Conservation (phyloP, 2,329 filamentous ascomycete species). For the Cercospora citrullina region DNA sequence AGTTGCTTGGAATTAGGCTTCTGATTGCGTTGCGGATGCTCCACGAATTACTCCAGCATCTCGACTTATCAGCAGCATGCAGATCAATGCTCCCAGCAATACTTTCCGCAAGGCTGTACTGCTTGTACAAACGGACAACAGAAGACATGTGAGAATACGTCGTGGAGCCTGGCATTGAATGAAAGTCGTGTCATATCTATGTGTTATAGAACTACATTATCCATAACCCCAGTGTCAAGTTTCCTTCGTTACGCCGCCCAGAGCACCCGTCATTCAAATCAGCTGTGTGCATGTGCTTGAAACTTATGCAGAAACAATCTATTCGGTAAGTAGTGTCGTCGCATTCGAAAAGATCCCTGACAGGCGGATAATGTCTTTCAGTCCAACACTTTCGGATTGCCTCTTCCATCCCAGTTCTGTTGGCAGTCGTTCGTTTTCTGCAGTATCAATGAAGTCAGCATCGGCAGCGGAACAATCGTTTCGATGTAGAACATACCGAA, state of each 20-base stretch:
- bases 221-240: too few relatives aligned
- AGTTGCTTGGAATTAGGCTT: not conserved
- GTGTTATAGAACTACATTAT: too few relatives aligned
- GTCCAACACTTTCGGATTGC: conserved; percentile 24
- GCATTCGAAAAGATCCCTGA: conserved; percentile 20
- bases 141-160: not conserved
- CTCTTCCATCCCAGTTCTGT: conserved; percentile 45
- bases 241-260: too few relatives aligned
- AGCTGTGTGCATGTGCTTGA: not conserved
- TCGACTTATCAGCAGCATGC: too few relatives aligned
- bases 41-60: too few relatives aligned
- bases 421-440: conserved; percentile 49
- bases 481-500: conserved; percentile 41
- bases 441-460: not conserved
- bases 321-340: conserved; percentile 18
- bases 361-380: conserved; percentile 20
- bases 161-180: not conserved
- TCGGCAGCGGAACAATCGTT: not conserved
- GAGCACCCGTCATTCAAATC: too few relatives aligned
- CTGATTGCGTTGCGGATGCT: not conserved
- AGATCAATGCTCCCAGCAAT: not conserved
- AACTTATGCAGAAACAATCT: not conserved
- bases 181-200: not conserved
- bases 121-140: not conserved
- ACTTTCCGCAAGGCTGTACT: not conserved